A percentile compares a stretch with the other conserved stretches of the same genome.
Evolutionary conservation across 2,329 filamentous ascomycete genomes (phyloP).

Genomic region (Coniosporium uncinatum): DNA sequence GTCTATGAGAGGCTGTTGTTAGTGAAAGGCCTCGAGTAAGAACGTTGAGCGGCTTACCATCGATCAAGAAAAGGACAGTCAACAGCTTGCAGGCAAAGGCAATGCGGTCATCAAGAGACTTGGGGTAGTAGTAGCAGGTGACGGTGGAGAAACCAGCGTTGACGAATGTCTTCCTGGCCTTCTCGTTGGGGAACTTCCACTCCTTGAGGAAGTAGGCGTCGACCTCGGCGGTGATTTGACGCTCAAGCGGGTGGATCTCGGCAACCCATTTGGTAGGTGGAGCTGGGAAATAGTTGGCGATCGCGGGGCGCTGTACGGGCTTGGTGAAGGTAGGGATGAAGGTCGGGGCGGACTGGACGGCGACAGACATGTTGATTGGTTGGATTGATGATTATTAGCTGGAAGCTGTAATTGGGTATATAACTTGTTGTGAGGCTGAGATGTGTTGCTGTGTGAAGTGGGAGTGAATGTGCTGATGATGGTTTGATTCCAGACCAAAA

Average conservation of each 20-base stretch:
- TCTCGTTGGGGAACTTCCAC: constrained; percentile 28
- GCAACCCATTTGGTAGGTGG: no score
- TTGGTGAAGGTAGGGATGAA: no score
- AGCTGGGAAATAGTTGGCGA: no score
- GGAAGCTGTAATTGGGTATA: no score
- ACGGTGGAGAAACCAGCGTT: constrained; percentile 23
- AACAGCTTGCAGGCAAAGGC: constrained; percentile 29
- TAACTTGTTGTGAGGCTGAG: no score
- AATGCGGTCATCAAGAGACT: constrained; percentile 30
- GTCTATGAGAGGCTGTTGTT: constrained; percentile 23
- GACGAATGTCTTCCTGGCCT: constrained; percentile 23
- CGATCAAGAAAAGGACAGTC: constrained; percentile 34
- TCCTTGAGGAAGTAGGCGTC: constrained; percentile 29
- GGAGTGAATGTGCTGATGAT: no score
- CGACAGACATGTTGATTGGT: no score
- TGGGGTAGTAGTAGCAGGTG: constrained; percentile 32
- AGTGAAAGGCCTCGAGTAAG: not conserved
- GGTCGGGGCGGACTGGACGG: no score
- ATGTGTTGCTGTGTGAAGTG: no score
- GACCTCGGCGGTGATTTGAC: constrained; percentile 22
- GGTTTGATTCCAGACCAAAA: no score
- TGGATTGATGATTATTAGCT: no score
- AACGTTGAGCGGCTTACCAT: constrained; percentile 23
- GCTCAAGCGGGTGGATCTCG: constrained; percentile 19
- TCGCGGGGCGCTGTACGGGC: no score